These are phyloP conservation scores for Corylus avellana DNA, from an alignment of 306 rosid species.

Conservation along the genomic window DNA sequence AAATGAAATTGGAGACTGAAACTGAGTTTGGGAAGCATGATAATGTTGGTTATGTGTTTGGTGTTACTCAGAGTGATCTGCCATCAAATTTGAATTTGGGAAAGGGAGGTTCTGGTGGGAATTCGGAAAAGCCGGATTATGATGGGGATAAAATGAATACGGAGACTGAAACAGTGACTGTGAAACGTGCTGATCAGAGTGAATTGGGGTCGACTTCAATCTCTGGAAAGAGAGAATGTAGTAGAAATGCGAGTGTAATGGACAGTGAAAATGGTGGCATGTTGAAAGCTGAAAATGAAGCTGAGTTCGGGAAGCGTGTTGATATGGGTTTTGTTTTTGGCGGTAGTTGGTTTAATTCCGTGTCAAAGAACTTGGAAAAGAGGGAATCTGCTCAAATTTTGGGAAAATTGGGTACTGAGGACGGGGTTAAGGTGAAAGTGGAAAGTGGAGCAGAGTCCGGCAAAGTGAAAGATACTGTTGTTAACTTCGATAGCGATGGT, in stretches of 20 bases:
- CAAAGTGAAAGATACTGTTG: conserved; percentile 19
- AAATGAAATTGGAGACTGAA: conserved; percentile 27
- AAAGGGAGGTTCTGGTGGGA: background rate
- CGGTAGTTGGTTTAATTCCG: conserved; percentile 20
- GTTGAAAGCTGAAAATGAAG: conserved; percentile 12
- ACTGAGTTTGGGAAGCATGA: conserved; percentile 23
- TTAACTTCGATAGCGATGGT: conserved; percentile 6
- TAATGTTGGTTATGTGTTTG: conserved; percentile 28
- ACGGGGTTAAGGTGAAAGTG: conserved; percentile 26
- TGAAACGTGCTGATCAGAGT: background rate
- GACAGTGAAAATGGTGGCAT: conserved; percentile 6
- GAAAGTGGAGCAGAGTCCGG: conserved; percentile 22
- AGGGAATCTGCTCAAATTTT: conserved; percentile 11
- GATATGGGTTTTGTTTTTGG: conserved; percentile 28
- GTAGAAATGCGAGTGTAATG: conserved; percentile 13
- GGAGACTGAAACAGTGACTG: background rate
- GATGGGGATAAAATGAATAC: conserved; percentile 20
- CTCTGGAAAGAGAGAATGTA: conserved; percentile 9
- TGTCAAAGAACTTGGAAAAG: conserved; percentile 14
- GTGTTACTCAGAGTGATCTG: conserved; percentile 20
- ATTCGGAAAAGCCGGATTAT: background rate
- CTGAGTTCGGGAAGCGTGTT: conserved; percentile 19
- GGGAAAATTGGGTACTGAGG: conserved; percentile 21
- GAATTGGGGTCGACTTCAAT: background rate
- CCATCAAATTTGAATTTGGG: conserved; percentile 25